Base-by-base conservation (phyloP, 2,329 filamentous ascomycete genomes). In the Venturia oleaginea region DNA sequence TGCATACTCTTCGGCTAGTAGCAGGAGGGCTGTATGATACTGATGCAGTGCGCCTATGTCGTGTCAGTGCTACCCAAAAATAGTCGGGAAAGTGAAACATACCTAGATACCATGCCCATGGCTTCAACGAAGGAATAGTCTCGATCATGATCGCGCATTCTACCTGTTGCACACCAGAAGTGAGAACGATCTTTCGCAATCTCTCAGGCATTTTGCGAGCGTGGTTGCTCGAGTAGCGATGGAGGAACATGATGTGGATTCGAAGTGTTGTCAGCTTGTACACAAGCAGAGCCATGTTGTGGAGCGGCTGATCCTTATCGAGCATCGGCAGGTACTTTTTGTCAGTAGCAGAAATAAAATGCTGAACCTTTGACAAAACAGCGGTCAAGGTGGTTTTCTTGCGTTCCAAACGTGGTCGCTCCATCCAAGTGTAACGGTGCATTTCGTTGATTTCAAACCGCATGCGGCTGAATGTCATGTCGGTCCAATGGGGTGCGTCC, bases 381-480 rank as follows among this genome's bases (percentile, higher is more conserved):
- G 83, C 80, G 0, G 86, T 88, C 60, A 91, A 76, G 19, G 81
- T 84, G 43, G 83, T 83, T 71, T 83, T 83, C 69, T 83, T 82
- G 61, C 78, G 79, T 69, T 90, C 86, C 15, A 91, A 76, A 63
- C 84, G 82, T 30, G 85, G 80, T 54, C 88, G 80, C 71, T 91
- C 88, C n/a, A 82, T 76, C 86, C 87, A 90, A 61, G 90, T 79
- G 64, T 82, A 79, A 17, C 88, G 84, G 74, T 86, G 85, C 81
- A 91, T 87, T 73, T 91, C 88, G 70, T 85, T 86, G 71, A 85
- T 84, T 72, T 91, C 88, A 67, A 90, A 88, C 1, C 89, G 83
- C 68, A 92, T 87, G 10, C 87, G 79, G 1, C 83, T 78, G 38
- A 90, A 79, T 2, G 88, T 87, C 72, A 85, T 85, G 54, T 88